These are phyloP conservation scores for Xerocomus nothofagi DNA, from an alignment of 1,284 basidiomycete species.

Conservation along the genomic window DNA sequence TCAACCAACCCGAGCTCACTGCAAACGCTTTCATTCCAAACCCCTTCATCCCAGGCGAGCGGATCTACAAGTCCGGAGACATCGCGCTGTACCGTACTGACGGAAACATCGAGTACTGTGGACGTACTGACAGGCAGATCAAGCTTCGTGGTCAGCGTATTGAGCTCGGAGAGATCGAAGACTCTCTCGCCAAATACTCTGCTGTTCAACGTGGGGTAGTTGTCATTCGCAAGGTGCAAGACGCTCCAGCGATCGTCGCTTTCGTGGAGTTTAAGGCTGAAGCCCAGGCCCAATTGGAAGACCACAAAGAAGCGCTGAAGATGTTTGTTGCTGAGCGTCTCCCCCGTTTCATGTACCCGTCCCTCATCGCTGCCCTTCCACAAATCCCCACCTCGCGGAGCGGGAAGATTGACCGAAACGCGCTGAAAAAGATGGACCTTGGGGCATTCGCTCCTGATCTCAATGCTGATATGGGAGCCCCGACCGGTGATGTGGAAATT, in stretches of 20 bases:
- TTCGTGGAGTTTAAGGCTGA: constrained; percentile 29
- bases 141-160: constrained; percentile 36
- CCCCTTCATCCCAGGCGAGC: constrained; percentile 29
- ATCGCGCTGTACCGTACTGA: constrained; percentile 29
- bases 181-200: constrained; percentile 26
- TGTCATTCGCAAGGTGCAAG: constrained; percentile 30
- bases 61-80: constrained; percentile 33
- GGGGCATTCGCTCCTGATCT: constrained; percentile 22
- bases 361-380: constrained; percentile 29
- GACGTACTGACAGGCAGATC: constrained; percentile 33
- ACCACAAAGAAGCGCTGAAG: constrained; percentile 28
- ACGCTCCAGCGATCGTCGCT: constrained; percentile 31
- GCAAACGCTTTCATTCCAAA: constrained; percentile 24
- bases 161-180: constrained; percentile 34
- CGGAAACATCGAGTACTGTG: constrained; percentile 34
- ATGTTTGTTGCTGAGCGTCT: constrained; percentile 32
- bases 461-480: constrained; percentile 26
- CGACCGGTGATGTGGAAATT: constrained; percentile 26
- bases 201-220: constrained; percentile 23
- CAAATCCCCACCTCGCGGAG: constrained; percentile 25
- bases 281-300: constrained; percentile 17
- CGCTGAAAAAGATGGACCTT: constrained; percentile 32
- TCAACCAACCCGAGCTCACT: constrained; percentile 32
- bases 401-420: constrained; percentile 32
- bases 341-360: constrained; percentile 34